A percentile compares a stretch with the other conserved stretches of the same genome.
These are phyloP conservation scores for Hsuehochloa calcarea DNA, from an alignment of 176 grass and related monocot genomes.

Conservation along the genomic window DNA sequence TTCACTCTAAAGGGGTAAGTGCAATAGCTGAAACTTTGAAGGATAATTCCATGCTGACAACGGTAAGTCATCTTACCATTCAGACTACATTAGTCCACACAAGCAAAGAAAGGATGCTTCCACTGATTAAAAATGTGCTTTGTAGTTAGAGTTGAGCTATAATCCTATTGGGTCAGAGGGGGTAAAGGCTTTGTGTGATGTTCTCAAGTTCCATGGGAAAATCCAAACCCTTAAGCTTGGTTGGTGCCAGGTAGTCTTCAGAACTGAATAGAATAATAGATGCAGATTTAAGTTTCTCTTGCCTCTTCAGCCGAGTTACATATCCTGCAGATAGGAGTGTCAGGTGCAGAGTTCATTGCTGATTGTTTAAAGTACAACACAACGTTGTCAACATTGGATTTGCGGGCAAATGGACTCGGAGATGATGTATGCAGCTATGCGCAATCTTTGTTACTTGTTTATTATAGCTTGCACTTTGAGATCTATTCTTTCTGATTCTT, in stretches of 20 bases:
- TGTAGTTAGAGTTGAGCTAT: conserved; percentile 92
- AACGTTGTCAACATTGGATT: conserved; percentile 76
- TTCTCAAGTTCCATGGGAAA: conserved; percentile 91
- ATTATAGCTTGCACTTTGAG: conserved; percentile 22
- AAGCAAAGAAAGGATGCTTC: background rate
- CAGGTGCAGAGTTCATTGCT: conserved; percentile 74
- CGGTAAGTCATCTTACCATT: conserved; percentile 57
- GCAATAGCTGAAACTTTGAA: conserved; percentile 85
- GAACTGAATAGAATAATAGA: conserved; percentile 5
- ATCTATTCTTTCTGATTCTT: conserved; percentile 27
- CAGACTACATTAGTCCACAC: conserved; percentile 9
- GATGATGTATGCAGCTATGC: conserved; percentile 57
- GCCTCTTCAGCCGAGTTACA: conserved; percentile 33
- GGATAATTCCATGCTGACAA: conserved; percentile 73
- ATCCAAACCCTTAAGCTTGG: conserved; percentile 91
- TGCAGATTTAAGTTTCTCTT: conserved; percentile 24
- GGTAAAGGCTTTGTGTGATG: conserved; percentile 70
- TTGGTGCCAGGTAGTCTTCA: conserved; percentile 86
- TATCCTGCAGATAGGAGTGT: conserved; percentile 74
- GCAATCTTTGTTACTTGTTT: conserved; percentile 15
- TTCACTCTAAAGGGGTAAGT: conserved; percentile 73
- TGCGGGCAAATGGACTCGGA: conserved; percentile 93
- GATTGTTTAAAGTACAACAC: conserved; percentile 98
- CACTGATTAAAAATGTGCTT: conserved; percentile 44
- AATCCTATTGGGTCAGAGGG: conserved; percentile 91